Percentiles rank a stretch among this genome's conserved stretches.
Evolutionary conservation across 2,329 filamentous ascomycete species (phyloP).

Genomic region (Sporothrix protearum): DNA sequence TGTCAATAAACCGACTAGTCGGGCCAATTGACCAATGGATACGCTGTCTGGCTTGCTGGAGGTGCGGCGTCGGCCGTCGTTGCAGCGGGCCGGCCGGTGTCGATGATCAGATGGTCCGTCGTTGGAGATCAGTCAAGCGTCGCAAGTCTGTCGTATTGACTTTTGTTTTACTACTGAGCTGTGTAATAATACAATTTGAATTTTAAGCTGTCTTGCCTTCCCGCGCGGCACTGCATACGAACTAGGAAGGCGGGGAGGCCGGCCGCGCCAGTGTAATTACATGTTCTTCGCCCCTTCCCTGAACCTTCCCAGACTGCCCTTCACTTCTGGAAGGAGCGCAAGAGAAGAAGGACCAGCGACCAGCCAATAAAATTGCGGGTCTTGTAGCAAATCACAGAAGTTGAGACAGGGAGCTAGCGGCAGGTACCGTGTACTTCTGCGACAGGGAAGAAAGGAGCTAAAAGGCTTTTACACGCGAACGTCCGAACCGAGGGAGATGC

Average conservation of each 20-base stretch:
- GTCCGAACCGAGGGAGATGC: background rate
- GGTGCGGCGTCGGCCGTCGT: background rate
- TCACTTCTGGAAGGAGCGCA: background rate
- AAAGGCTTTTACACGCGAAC: constrained; percentile 2
- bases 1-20: background rate
- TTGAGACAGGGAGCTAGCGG: constrained; percentile 14
- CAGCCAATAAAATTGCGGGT: constrained; percentile 21
- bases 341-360: background rate
- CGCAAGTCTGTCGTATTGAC: background rate
- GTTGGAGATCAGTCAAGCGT: background rate
- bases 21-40: background rate
- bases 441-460: background rate
- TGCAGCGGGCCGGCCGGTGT: constrained; percentile 4
- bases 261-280: constrained; percentile 1
- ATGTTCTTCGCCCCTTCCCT: background rate
- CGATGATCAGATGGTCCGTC: constrained; percentile 14
- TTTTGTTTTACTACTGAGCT: constrained; percentile 5
- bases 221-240: constrained; percentile 18
- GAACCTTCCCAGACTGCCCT: background rate
- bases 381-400: constrained; percentile 15
- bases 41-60: background rate
- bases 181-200: background rate
- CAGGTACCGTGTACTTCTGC: constrained; percentile 18
- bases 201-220: constrained; percentile 8
- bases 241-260: constrained; percentile 22